Evolutionary conservation across 768 basidiomycete genomes (phyloP), one percentile per base, ranked within the genome.

Genomic region (Butyriboletus loyo): DNA sequence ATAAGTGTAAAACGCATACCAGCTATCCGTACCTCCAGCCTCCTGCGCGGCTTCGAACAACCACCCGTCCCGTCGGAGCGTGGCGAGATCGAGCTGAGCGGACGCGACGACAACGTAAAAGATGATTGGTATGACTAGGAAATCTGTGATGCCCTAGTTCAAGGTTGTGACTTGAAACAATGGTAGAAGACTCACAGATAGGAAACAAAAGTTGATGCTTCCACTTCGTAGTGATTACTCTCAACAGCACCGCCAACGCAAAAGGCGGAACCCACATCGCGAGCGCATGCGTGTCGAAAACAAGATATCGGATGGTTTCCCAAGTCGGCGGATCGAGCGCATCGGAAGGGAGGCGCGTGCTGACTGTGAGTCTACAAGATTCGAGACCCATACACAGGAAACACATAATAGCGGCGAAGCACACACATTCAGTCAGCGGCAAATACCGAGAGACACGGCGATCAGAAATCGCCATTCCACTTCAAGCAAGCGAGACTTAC

Each of bases 181-280:
- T 1, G 5, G 10, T 1, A 6, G 7, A 11, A 42, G 32, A 74
- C 89, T 61, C 52, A 91, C 90, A 93, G 30, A 83, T 71, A 2
- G 97, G 96, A 66, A 98, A 95, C 63, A 98, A 79, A 19, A 98
- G 78, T 57, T 98, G 94, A 70, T 98, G 92, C 36, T 87, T 81
- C 71, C 75, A 91, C 54, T 77, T 80, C 47, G 83, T 77, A 2
- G 92, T 98, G 68, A 97, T 86, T 5, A 91, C 49, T 46, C 95
- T 77, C 46, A 99, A 72, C 3, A 91, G 56, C 21, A 89, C 72
- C 0, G 95, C 95, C 25, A 98, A 75, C 3, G 68, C 71, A 28
- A 97, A 73, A 0, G 96, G 92, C 2, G 91, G 75, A 1, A 81
- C 69, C 96, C 96, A 99, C 2, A 95, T 75, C 0, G 74, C 65